These are phyloP conservation scores for Craterostigma plantagineum DNA, from an alignment of 257 asterid genomes.

Conservation along the genomic window DNA sequence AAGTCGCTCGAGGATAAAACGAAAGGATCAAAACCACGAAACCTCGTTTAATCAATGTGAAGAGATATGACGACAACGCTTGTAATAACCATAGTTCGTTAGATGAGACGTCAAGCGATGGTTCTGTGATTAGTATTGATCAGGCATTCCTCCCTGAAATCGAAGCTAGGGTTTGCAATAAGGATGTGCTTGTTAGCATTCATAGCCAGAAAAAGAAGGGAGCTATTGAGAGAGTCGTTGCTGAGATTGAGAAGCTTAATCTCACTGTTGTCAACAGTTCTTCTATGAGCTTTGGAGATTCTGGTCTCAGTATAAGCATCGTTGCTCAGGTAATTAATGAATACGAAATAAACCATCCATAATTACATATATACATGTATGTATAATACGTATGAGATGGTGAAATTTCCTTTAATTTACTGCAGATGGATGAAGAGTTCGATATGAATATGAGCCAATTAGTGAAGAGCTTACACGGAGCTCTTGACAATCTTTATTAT, in stretches of 20 bases:
- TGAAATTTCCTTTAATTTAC: neutral
- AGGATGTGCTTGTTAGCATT: neutral
- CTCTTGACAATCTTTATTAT: neutral
- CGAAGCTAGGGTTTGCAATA: neutral
- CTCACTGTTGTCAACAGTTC: neutral
- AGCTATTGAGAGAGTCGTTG: neutral
- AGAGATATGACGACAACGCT: neutral
- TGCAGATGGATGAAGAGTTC: constrained; percentile 1
- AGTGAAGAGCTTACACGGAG: neutral
- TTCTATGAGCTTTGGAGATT: neutral
- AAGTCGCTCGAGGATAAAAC: neutral
- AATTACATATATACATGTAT: neutral
- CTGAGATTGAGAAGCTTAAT: constrained; percentile 1
- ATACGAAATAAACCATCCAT: neutral
- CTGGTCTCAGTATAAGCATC: neutral
- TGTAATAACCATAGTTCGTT: neutral
- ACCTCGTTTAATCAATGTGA: neutral
- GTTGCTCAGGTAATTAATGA: neutral
- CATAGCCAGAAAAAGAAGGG: neutral
- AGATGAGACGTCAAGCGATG: neutral
- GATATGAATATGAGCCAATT: neutral
- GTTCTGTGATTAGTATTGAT: neutral
- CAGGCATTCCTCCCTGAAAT: neutral
- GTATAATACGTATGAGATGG: neutral
- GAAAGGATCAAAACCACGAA: neutral